phyloP scores from a whole-genome alignment of 768 basidiomycete genomes.

The Boletus sp. region DNA sequence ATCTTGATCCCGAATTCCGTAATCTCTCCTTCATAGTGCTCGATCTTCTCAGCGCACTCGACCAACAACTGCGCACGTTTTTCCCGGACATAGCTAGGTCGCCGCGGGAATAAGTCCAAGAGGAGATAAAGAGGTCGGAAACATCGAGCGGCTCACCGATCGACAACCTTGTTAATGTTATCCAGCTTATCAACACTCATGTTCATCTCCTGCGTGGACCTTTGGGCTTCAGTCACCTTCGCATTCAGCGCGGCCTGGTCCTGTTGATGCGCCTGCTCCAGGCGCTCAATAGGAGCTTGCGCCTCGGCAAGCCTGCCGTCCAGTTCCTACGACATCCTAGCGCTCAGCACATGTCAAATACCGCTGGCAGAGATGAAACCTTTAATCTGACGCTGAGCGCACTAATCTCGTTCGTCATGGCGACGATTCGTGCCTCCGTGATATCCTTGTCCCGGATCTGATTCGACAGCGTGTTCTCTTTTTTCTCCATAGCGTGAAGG shows the following conservation, averaged over 20 bases:
- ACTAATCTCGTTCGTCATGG: slow-evolving; percentile 56
- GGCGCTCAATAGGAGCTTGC: slow-evolving; percentile 59
- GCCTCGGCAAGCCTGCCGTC: slow-evolving; percentile 59
- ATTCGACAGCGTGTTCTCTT: slow-evolving; percentile 53
- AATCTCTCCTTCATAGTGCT: slow-evolving; percentile 45
- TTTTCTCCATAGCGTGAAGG: slow-evolving; percentile 59
- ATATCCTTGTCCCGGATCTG: slow-evolving; percentile 57
- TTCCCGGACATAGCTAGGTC: slow-evolving; percentile 68
- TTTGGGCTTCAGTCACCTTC: slow-evolving; percentile 51
- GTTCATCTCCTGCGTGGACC: slow-evolving; percentile 59
- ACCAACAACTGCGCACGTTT: slow-evolving; percentile 58
- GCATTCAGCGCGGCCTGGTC: slow-evolving; percentile 47
- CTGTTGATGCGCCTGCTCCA: slow-evolving; percentile 54
- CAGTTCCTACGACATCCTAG: slow-evolving; percentile 45
- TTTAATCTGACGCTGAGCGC: slow-evolving; percentile 46
- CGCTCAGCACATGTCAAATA: neutral
- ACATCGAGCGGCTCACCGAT: slow-evolving; percentile 44
- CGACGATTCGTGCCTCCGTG: slow-evolving; percentile 53
- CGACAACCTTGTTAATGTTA: slow-evolving; percentile 57
- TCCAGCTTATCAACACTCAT: slow-evolving; percentile 60
- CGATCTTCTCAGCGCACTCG: slow-evolving; percentile 56
- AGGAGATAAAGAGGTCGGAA: neutral
- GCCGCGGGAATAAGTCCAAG: neutral
- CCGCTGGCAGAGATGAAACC: slow-evolving; percentile 31
- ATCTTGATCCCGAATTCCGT: slow-evolving; percentile 38